Conservation (phyloP, 208 protist genomes). For the Trypanosoma platydactyli region DNA sequence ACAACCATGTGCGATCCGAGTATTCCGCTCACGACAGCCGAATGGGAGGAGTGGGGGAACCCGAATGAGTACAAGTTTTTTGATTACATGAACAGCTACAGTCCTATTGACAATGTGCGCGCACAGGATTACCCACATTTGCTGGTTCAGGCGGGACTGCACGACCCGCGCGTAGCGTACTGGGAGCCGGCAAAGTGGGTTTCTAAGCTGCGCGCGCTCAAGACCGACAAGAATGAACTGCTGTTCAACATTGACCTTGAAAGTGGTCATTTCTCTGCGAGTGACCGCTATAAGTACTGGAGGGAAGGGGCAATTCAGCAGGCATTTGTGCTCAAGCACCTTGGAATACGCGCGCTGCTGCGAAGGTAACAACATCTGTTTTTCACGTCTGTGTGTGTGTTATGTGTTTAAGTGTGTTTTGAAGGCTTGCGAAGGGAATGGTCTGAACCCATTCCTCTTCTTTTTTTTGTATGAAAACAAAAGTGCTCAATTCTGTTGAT, state of each 20-base stretch:
- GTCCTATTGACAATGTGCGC: constrained; percentile 91
- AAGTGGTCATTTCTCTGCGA: constrained; percentile 89
- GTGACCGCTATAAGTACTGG: constrained; percentile 90
- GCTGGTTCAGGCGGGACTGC: constrained; percentile 81
- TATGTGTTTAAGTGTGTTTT: too few relatives aligned
- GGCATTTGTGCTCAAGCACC: constrained; percentile 89
- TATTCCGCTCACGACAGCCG: constrained; percentile 89
- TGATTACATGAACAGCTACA: constrained; percentile 95
- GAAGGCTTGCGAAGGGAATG: too few relatives aligned
- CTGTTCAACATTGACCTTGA: constrained; percentile 91
- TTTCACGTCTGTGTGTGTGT: too few relatives aligned
- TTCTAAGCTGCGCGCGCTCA: constrained; percentile 75
- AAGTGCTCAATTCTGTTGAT: too few relatives aligned
- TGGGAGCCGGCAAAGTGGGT: constrained; percentile 93
- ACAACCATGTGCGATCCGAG: constrained; percentile 93
- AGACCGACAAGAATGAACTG: constrained; percentile 81
- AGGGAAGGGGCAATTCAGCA: constrained; percentile 87
- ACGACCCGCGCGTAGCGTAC: constrained; percentile 91
- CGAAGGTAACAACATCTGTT: constrained; percentile 37
- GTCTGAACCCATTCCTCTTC: too few relatives aligned
- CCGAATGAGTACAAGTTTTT: constrained; percentile 93
- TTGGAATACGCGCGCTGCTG: constrained; percentile 55
- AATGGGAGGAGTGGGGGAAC: constrained; percentile 96
- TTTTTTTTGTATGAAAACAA: too few relatives aligned
- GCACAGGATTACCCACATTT: constrained; percentile 85